Conservation (phyloP, 208 protist genomes). For the Leishmania braziliensis region DNA sequence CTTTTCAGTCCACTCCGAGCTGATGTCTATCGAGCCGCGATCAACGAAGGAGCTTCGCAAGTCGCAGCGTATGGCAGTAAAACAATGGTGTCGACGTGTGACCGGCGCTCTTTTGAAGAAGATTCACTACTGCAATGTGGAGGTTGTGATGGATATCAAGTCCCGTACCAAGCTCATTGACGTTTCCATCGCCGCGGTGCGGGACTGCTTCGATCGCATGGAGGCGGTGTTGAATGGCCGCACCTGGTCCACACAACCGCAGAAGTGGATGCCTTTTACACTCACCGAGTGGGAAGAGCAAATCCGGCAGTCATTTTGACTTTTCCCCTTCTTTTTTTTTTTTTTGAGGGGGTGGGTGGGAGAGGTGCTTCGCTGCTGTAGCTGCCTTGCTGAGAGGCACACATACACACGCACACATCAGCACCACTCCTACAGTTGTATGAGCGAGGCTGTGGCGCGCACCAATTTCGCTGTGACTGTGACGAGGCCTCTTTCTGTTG, state of each 20-base stretch:
- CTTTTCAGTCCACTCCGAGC: constrained; percentile 30
- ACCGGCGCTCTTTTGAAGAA: constrained; percentile 36
- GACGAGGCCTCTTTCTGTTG: not conserved
- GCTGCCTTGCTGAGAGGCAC: not conserved
- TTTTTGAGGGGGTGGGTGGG: not conserved
- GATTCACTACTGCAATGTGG: constrained; percentile 53
- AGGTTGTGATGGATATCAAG: constrained; percentile 58
- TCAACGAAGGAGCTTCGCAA: constrained; percentile 47
- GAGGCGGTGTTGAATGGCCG: constrained; percentile 54
- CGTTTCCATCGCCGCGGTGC: constrained; percentile 47
- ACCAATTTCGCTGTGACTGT: not conserved
- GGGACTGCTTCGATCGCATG: constrained; percentile 46
- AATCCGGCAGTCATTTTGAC: constrained; percentile 59
- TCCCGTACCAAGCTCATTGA: constrained; percentile 67
- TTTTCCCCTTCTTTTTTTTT: not conserved
- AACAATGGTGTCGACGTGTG: constrained; percentile 66
- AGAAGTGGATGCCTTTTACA: constrained; percentile 64
- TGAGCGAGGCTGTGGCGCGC: not conserved
- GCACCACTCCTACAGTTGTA: too few relatives aligned
- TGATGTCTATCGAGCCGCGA: constrained; percentile 43
- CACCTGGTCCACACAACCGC: constrained; percentile 63
- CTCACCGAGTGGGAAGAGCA: constrained; percentile 55
- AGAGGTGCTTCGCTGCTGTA: not conserved
- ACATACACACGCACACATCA: not conserved
- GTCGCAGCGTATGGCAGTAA: constrained; percentile 72